Base-by-base conservation (phyloP, 1,139 yeast species). In the Diutina catenulata region DNA sequence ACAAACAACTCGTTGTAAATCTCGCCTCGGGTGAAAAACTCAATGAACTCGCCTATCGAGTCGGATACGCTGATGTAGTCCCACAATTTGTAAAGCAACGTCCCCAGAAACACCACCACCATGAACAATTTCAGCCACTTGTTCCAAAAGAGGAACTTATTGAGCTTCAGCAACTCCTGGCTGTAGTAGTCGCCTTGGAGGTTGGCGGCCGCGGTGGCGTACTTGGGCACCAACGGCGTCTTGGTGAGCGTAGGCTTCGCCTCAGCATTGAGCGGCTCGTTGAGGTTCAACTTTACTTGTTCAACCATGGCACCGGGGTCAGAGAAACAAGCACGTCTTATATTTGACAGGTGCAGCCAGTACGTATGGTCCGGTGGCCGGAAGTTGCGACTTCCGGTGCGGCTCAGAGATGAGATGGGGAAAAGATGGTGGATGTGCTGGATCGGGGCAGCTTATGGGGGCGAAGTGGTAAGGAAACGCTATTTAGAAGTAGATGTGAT, bases 131-230 rank as follows among this genome's bases (percentile, higher is more conserved):
- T 45, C n/a, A 40, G 31, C 20, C 42, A 33, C 5, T 70, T 72
- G 44, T 76, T 74, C 61, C 68, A 61, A 37, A 80, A 59, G 15
- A 80, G 51, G 38, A 53, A 49, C 40, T 56, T 60, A 48, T 73
- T 76, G 39, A 76, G 65, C 27, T 57, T 45, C 2, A 77, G 60
- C 50, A 76, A 82, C 37, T 68, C 59, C 51, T 71, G 79, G 41
- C 78, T 64, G 42, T 73, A 64, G 50, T 69, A 73, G 53, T 80
- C 91, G 39, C 81, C 74, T 26, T 78, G 75, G 41, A 80, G 57
- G 40, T 72, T 74, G 40, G 78, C 53, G 1, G 80, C 72, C 6
- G 81, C 82, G 39, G 74, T 72, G 2, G 79, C 62, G 36, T 65
- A 62, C 26, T 70, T 74, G 1, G 88, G 87, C 3, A 59, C 60